Percentiles rank a stretch among this genome's conserved stretches.
phyloP scores from a whole-genome alignment of 805 yeast genomes.

The Schizosaccharomyces japonicus region DNA sequence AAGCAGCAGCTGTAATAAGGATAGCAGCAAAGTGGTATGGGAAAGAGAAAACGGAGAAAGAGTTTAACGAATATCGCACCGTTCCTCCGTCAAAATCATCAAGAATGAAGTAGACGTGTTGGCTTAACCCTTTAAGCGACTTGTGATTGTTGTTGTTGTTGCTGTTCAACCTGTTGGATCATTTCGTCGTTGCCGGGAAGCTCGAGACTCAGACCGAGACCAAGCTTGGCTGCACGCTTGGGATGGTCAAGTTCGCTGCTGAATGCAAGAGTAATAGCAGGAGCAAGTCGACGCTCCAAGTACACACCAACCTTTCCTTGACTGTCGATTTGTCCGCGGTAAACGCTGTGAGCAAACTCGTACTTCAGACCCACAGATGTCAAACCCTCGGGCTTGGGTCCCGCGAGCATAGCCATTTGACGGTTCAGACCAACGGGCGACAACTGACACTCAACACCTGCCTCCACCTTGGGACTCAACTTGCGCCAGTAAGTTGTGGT shows the following conservation, averaged over 20 bases:
- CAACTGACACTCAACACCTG: constrained; percentile 71
- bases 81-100: too few relatives aligned
- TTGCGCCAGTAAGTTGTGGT: constrained; percentile 83
- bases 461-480: constrained; percentile 80
- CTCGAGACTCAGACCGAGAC: constrained; percentile 3
- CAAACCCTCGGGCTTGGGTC: constrained; percentile 50
- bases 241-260: constrained; percentile 81
- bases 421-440: constrained; percentile 17
- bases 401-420: constrained; percentile 9
- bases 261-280: constrained; percentile 70
- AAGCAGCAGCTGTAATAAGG: too few relatives aligned
- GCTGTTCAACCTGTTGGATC: constrained; percentile 6
- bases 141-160: too few relatives aligned
- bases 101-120: too few relatives aligned
- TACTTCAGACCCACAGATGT: constrained; percentile 92
- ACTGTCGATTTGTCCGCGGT: constrained; percentile 85
- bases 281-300: constrained; percentile 80
- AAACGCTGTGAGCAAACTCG: constrained; percentile 75
- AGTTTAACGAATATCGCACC: too few relatives aligned
- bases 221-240: constrained; percentile 38
- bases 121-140: too few relatives aligned
- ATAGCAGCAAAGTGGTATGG: too few relatives aligned
- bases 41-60: too few relatives aligned
- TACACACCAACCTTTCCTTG: constrained; percentile 74
- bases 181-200: constrained; percentile 4